phyloP scores from a whole-genome alignment of 2,329 filamentous ascomycete genomes.

The Botrytis galanthina region DNA sequence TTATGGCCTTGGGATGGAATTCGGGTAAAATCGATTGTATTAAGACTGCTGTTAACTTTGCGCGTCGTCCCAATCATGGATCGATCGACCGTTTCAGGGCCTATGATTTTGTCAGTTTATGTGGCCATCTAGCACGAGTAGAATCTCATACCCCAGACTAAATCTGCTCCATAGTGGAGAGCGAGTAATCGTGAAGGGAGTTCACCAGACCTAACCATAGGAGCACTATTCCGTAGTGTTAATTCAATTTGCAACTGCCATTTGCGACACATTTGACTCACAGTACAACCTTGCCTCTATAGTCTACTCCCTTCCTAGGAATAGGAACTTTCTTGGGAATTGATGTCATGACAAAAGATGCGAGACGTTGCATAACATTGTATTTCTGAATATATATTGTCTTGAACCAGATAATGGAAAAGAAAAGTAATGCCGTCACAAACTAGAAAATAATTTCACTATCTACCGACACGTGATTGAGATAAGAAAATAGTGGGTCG shows the following conservation, averaged over 20 bases:
- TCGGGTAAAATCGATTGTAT: slow-evolving; percentile 82
- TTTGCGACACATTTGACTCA: slow-evolving; percentile 1
- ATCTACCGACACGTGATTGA: not conserved
- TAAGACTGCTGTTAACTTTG: slow-evolving; percentile 70
- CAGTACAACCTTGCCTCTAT: slow-evolving; percentile 88
- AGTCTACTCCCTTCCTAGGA: slow-evolving; percentile 85
- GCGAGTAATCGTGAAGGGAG: slow-evolving; percentile 84
- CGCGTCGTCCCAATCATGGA: slow-evolving; percentile 85
- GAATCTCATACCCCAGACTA: slow-evolving; percentile 77
- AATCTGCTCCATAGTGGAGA: slow-evolving; percentile 90
- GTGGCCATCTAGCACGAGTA: slow-evolving; percentile 19
- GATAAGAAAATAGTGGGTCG: not conserved
- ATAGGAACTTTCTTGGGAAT: slow-evolving; percentile 72
- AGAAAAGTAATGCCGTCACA: not conserved
- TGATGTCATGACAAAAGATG: slow-evolving; percentile 57
- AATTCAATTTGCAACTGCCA: not conserved
- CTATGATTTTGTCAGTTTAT: slow-evolving; percentile 42
- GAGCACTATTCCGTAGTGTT: slow-evolving; percentile 50
- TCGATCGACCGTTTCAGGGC: slow-evolving; percentile 90
- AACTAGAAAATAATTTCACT: slow-evolving; percentile 9
- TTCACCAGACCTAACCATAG: slow-evolving; percentile 98
- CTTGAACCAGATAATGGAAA: not conserved
- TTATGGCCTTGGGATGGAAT: slow-evolving; percentile 67
- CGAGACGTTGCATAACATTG: slow-evolving; percentile 38
- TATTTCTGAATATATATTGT: not conserved